phyloP scores from a whole-genome alignment of 495 filamentous ascomycete species.

The Trichoderma erinaceum region DNA sequence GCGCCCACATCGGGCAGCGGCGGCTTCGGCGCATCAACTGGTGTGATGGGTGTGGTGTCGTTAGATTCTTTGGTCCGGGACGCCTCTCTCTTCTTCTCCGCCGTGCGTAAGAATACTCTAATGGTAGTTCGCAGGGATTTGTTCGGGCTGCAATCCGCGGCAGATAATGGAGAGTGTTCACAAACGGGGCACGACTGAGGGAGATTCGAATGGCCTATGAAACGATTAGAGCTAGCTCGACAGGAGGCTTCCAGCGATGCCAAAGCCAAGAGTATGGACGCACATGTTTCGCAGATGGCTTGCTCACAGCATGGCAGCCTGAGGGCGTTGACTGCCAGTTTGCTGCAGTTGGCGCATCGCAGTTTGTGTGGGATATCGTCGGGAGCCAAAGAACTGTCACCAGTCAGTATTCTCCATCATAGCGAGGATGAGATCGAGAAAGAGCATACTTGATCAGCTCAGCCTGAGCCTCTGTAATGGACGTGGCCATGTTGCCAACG shows the following conservation, averaged over 20 bases:
- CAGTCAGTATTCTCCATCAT: conserved; percentile 21
- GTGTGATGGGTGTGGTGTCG: conserved; percentile 39
- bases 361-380: conserved; percentile 92
- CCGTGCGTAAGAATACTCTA: conserved; percentile 77
- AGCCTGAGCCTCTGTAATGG: conserved; percentile 33
- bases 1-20: conserved; percentile 24
- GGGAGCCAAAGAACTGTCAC: conserved; percentile 63
- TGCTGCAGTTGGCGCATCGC: conserved; percentile 86
- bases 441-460: conserved; percentile 35
- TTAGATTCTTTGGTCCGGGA: conserved; percentile 49
- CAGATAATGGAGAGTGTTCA: conserved; percentile 77
- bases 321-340: conserved; percentile 84
- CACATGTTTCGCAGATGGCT: conserved; percentile 86
- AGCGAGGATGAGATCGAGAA: background rate
- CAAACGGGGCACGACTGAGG: conserved; percentile 85
- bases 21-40: conserved; percentile 30
- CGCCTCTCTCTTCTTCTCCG: conserved; percentile 73
- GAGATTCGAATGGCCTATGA: conserved; percentile 66
- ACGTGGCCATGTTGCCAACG: conserved; percentile 26
- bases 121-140: conserved; percentile 84
- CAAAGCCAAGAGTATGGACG: conserved; percentile 28
- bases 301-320: conserved; percentile 93
- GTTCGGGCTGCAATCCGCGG: conserved; percentile 81
- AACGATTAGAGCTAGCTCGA: conserved; percentile 24
- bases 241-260: conserved; percentile 1